These are phyloP conservation scores for Microdochium nivale DNA, from an alignment of 2,329 filamentous ascomycete species.

Conservation along the genomic window DNA sequence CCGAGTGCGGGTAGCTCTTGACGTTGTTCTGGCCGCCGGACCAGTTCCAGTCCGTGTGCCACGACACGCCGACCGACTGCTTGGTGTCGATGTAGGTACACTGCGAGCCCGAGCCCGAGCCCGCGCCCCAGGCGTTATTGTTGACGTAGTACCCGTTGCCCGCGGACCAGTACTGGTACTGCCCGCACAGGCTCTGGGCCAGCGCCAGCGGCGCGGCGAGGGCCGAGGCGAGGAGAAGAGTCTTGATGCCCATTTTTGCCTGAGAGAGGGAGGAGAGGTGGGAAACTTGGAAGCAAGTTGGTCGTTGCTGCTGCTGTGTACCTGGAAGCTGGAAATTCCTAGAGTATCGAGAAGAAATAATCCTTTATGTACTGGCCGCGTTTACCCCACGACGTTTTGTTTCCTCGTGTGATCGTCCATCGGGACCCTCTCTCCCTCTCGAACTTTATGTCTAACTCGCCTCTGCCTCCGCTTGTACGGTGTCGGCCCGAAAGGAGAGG, in stretches of 20 bases:
- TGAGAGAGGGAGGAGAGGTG: background rate
- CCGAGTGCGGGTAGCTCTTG: conserved; percentile 35
- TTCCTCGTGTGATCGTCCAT: no score
- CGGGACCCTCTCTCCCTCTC: conserved; percentile 14
- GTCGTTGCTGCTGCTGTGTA: background rate
- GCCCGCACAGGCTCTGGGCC: conserved; percentile 6
- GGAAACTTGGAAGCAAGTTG: background rate
- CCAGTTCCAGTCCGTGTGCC: conserved; percentile 33
- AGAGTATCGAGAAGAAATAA: no score
- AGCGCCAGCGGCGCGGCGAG: conserved; percentile 4
- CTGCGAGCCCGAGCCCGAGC: conserved; percentile 26
- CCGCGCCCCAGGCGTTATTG: conserved; percentile 36
- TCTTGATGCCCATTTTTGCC: conserved; percentile 8
- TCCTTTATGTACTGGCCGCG: no score
- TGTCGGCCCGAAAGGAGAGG: background rate
- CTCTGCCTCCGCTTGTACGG: background rate
- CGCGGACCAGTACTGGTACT: conserved; percentile 18
- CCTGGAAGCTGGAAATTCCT: no score
- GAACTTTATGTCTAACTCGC: conserved; percentile 8
- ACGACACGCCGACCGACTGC: conserved; percentile 22
- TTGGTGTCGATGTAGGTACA: conserved; percentile 31
- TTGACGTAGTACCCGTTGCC: conserved; percentile 21
- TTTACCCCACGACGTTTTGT: no score
- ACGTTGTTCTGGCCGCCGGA: conserved; percentile 26
- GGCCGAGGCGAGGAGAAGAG: conserved; percentile 5